These are phyloP conservation scores for Colletotrichum aenigma DNA, from an alignment of 2,329 filamentous ascomycete species.

Conservation along the genomic window DNA sequence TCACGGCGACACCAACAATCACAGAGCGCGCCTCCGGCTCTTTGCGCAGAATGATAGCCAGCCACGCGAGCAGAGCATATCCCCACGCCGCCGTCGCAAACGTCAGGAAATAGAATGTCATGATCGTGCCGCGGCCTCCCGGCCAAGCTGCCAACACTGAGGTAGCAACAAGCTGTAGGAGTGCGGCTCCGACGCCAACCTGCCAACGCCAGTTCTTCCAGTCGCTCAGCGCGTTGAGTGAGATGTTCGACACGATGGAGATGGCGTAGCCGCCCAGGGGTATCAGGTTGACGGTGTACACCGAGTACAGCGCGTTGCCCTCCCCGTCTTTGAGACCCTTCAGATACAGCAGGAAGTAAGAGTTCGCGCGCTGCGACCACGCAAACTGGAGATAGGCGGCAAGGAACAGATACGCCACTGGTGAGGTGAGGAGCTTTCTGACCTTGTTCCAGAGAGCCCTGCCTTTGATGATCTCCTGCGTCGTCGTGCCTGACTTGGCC, in stretches of 20 bases:
- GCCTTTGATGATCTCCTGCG: slow-evolving; percentile 25
- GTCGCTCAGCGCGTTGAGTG: slow-evolving; percentile 33
- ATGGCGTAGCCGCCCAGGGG: slow-evolving; percentile 29
- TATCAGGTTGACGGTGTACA: slow-evolving; percentile 30
- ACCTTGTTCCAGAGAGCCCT: slow-evolving; percentile 26
- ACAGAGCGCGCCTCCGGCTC: slow-evolving; percentile 36
- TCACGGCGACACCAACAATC: slow-evolving; percentile 38
- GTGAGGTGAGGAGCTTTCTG: slow-evolving; percentile 28
- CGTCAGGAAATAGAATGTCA: slow-evolving; percentile 38
- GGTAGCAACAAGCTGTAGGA: slow-evolving; percentile 31
- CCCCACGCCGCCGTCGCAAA: slow-evolving; percentile 37
- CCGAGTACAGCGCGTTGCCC: slow-evolving; percentile 22
- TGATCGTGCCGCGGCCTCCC: slow-evolving; percentile 29
- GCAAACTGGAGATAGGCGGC: slow-evolving; percentile 29
- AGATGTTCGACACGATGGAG: slow-evolving; percentile 27
- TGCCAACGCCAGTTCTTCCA: slow-evolving; percentile 43
- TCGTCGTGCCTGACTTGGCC: slow-evolving; percentile 25
- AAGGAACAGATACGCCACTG: slow-evolving; percentile 24
- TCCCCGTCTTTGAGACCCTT: slow-evolving; percentile 22
- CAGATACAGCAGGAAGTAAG: slow-evolving; percentile 30
- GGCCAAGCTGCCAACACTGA: slow-evolving; percentile 35
- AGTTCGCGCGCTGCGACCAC: slow-evolving; percentile 30
- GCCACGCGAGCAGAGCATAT: slow-evolving; percentile 32
- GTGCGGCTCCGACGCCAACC: slow-evolving; percentile 30
- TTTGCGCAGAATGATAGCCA: slow-evolving; percentile 30